Evolutionary conservation across 1,139 yeast species (phyloP), one percentile per base, ranked within the genome.

Genomic region (Nakaseomyces nivariensis): DNA sequence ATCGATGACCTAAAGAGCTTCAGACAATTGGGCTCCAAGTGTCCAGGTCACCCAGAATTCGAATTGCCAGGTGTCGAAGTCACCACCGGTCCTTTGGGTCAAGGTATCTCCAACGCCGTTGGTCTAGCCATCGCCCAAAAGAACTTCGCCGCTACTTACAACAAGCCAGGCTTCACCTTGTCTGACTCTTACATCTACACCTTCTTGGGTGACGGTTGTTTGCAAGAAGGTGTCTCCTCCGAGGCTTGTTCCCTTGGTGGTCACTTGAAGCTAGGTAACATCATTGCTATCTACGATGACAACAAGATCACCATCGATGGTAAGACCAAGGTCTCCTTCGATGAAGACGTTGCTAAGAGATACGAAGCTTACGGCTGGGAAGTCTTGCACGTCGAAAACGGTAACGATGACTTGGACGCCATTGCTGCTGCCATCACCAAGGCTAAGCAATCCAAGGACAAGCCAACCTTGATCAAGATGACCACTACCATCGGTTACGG

Each of bases 21-120:
- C 76, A 87, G 99, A 79, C 95, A 88, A 73, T 72, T 90, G 63
- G 76, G 78, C 67, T 90, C 97, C 58, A 84, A 82, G 74, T 85
- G 96, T 57, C 98, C 98, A 49, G 98, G 98, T 62, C 98, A 92
- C 75, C 98, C 98, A 49, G 97, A 92, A 75, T 78, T 79, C 58
- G 76, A 73, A 54, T 66, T 75, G 49, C 90, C 95, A 52, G 98
- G 97, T 68, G 82, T 89, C 52, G 98, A 94, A 69, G 96, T 90
- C 66, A 90, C 98, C 71, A 90, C 98, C 55, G 99, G 99, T 71
- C 98, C 99, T 55, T 81, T 92, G 65, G 99, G 99, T 69, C 99
- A 92, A 76, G 99, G 99, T 82, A 79, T 92, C 64, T 78, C 85
- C 64, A 90, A 90, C 70, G 97, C 97, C 51, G 96, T 92, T 63